phyloP scores from a whole-genome alignment of 352 stramenopile species.

The Phytopythium oedochilum region DNA sequence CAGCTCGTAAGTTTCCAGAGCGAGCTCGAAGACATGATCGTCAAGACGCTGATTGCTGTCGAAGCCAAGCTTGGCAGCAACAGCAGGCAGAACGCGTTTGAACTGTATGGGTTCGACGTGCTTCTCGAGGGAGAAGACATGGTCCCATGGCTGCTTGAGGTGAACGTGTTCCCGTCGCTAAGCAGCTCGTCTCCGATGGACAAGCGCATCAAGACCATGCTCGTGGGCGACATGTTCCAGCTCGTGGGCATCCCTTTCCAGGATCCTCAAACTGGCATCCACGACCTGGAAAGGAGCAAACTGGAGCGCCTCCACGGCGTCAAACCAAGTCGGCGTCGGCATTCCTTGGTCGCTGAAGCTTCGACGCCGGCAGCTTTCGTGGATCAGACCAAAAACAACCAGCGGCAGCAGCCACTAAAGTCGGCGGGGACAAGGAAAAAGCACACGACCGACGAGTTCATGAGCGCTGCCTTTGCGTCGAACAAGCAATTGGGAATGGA shows the following conservation, averaged over 20 bases:
- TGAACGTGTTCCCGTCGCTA: conserved; percentile 89
- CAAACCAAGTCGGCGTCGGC: conserved; percentile 9
- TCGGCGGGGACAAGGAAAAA: conserved; percentile 6
- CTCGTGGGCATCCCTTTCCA: conserved; percentile 59
- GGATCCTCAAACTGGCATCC: conserved; percentile 21
- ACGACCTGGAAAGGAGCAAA: conserved; percentile 39
- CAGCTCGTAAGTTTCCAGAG: conserved; percentile 31
- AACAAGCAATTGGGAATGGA: conserved; percentile 18
- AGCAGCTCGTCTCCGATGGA: conserved; percentile 84
- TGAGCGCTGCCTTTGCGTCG: conserved; percentile 11
- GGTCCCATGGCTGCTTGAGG: conserved; percentile 85
- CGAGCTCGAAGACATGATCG: conserved; percentile 72
- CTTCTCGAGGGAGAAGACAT: conserved; percentile 71
- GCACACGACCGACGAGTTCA: conserved; percentile 30
- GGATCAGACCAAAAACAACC: background rate
- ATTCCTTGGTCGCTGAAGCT: background rate
- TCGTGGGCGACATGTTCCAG: conserved; percentile 87
- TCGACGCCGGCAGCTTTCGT: background rate
- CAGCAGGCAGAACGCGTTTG: conserved; percentile 52
- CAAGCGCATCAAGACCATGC: conserved; percentile 86
- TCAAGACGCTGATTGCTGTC: conserved; percentile 89
- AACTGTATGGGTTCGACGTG: conserved; percentile 89
- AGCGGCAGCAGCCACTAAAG: background rate
- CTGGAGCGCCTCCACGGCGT: conserved; percentile 43
- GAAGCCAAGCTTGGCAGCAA: conserved; percentile 53